phyloP scores from a whole-genome alignment of 2,329 filamentous ascomycete genomes.

The Xylaria sp. region DNA sequence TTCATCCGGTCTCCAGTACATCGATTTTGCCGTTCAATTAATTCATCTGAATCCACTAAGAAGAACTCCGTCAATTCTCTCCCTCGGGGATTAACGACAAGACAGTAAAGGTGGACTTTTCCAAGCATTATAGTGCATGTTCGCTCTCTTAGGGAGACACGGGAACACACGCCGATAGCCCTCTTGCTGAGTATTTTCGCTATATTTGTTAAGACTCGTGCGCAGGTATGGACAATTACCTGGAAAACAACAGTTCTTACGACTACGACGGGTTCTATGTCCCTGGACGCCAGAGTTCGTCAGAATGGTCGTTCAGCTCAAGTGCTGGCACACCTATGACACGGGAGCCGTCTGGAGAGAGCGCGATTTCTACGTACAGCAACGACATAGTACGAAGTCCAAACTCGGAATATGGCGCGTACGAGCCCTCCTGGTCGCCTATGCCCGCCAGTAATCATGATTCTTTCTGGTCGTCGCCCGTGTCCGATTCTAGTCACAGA shows the following conservation, averaged over 20 bases:
- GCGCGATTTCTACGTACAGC: conserved; percentile 34
- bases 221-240: conserved; percentile 15
- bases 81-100: background rate
- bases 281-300: background rate
- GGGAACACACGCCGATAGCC: conserved; percentile 19
- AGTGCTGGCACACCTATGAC: conserved; percentile 37
- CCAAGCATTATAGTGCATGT: conserved; percentile 21
- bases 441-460: conserved; percentile 16
- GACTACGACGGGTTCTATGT: conserved; percentile 5
- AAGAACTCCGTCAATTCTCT: background rate
- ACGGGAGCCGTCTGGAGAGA: conserved; percentile 39
- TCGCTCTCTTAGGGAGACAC: background rate
- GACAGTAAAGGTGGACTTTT: conserved; percentile 1
- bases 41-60: background rate
- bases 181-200: background rate
- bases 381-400: conserved; percentile 26
- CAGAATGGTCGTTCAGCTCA: conserved; percentile 30
- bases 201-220: background rate
- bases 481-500: conserved; percentile 6
- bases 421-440: conserved; percentile 26
- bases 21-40: conserved; percentile 15
- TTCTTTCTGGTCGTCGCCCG: conserved; percentile 10
- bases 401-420: conserved; percentile 37
- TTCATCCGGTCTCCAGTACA: background rate
- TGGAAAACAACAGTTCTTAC: background rate